phyloP scores from a whole-genome alignment of 2,329 filamentous ascomycete genomes.

The Colletotrichum sp. region DNA sequence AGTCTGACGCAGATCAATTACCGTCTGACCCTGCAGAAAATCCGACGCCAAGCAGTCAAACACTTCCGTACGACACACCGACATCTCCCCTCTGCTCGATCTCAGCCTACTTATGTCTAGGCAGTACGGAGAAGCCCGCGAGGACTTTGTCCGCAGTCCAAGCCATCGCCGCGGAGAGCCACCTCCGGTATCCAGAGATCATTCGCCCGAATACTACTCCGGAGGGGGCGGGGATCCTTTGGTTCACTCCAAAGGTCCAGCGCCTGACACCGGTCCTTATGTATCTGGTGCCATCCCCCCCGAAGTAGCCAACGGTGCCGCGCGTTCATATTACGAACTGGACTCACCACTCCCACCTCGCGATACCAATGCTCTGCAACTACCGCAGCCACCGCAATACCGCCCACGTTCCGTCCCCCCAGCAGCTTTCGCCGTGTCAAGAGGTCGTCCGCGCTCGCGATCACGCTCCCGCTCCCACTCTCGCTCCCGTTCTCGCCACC shows the following conservation, averaged over 20 bases:
- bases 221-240: conserved; percentile 26
- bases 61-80: background rate
- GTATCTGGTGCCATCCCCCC: conserved; percentile 2
- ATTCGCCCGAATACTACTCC: conserved; percentile 36
- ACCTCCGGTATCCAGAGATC: conserved; percentile 14
- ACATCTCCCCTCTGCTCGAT: background rate
- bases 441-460: conserved; percentile 22
- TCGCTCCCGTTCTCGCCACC: conserved; percentile 25
- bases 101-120: conserved; percentile 16
- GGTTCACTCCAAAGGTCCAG: background rate
- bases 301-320: background rate
- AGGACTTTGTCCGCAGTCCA: conserved; percentile 28
- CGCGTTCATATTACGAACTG: background rate
- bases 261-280: background rate
- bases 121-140: conserved; percentile 34
- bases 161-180: conserved; percentile 27
- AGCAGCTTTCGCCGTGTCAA: conserved; percentile 1
- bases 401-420: conserved; percentile 24
- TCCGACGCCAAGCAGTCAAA: background rate
- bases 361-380: background rate
- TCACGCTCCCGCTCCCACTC: conserved; percentile 26
- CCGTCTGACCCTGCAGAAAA: background rate
- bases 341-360: background rate
- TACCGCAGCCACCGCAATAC: background rate
- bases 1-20: background rate